Evolutionary conservation across 1,139 yeast genomes (phyloP).

Genomic region (Pichia sp.): DNA sequence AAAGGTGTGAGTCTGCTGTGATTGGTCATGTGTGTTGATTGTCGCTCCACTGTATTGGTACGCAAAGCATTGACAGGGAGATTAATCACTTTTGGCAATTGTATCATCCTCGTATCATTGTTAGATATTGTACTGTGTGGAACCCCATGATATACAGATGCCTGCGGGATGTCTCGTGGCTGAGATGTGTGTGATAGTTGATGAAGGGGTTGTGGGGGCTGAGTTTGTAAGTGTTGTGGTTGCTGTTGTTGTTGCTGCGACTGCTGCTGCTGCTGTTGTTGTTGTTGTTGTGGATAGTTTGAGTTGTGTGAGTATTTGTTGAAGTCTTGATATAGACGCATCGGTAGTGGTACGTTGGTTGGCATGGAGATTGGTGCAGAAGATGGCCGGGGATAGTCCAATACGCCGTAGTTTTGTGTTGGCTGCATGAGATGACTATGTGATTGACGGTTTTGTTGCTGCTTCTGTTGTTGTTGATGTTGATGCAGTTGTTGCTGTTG

Average conservation of each 20-base stretch:
- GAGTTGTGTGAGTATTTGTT: background rate
- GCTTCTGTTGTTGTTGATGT: slow-evolving; percentile 6
- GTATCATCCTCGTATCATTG: no score
- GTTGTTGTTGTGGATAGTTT: background rate
- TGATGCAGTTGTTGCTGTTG: slow-evolving; percentile 4
- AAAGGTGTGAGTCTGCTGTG: background rate
- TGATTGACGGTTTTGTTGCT: slow-evolving; percentile 2
- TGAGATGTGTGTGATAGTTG: no score
- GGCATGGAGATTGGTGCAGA: background rate
- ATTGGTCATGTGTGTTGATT: background rate
- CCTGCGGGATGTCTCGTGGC: no score
- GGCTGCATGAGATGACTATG: slow-evolving; percentile 1
- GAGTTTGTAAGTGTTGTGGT: background rate
- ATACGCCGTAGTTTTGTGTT: no score
- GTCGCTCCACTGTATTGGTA: no score
- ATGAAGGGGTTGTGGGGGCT: no score
- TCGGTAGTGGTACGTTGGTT: background rate
- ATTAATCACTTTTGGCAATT: no score
- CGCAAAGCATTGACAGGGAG: no score
- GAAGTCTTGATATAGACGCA: background rate
- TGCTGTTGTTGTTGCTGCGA: slow-evolving; percentile 5
- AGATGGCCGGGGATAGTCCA: no score
- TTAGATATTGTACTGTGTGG: no score
- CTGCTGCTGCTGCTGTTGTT: slow-evolving; percentile 1
- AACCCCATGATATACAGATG: no score